Evolutionary conservation across 345 rosid genomes (phyloP).

Genomic region (Populus pruinosa): DNA sequence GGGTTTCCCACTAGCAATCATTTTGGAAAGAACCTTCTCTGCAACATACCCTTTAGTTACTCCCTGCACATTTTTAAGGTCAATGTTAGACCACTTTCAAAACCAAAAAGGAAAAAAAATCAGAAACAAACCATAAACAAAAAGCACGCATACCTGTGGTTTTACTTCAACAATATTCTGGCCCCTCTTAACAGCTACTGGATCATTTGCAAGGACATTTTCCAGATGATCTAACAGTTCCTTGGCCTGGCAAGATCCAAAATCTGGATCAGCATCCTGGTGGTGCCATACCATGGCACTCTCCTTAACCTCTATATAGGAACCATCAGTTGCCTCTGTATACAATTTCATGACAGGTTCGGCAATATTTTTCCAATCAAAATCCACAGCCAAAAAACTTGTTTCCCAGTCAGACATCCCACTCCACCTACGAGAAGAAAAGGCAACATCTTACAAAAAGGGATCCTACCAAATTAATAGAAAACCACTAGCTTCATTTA

Average conservation of each 20-base stretch:
- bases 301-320: constrained; percentile 55
- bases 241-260: constrained; percentile 64
- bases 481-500: background rate
- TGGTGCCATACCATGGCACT: constrained; percentile 74
- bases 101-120: background rate
- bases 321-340: constrained; percentile 66
- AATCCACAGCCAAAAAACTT: constrained; percentile 33
- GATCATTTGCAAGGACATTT: constrained; percentile 61
- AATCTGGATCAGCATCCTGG: constrained; percentile 60
- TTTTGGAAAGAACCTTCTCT: constrained; percentile 26
- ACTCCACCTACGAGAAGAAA: constrained; percentile 43
- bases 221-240: constrained; percentile 65
- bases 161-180: constrained; percentile 63
- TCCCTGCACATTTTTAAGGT: constrained; percentile 21
- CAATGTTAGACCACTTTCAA: constrained; percentile 3
- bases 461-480: background rate
- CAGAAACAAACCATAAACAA: background rate
- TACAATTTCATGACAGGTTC: constrained; percentile 58
- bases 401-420: constrained; percentile 50
- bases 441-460: background rate
- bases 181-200: constrained; percentile 54
- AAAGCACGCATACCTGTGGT: constrained; percentile 44
- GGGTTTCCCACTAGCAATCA: constrained; percentile 13
- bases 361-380: constrained; percentile 52
- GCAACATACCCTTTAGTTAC: constrained; percentile 25